Conservation (phyloP, 2,329 filamentous ascomycete genomes). For the Cadophora malorum region DNA sequence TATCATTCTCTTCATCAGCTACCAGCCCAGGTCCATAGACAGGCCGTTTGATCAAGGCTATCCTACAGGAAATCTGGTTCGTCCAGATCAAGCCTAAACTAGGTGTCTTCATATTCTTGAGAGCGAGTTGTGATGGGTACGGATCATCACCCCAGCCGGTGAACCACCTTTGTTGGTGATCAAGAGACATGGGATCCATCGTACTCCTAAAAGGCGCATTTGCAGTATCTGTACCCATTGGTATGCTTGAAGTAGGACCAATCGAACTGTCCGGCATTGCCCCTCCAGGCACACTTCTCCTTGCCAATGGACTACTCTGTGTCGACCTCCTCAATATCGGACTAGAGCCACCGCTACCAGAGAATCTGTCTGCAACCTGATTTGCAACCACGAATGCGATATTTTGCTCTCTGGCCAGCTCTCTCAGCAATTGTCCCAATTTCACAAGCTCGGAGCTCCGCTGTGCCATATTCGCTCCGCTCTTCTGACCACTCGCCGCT, state of each 20-base stretch:
- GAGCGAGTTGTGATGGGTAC: conserved; percentile 42
- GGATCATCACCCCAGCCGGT: conserved; percentile 89
- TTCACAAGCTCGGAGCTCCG: conserved; percentile 79
- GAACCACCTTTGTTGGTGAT: conserved; percentile 94
- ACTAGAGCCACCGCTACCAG: conserved; percentile 32
- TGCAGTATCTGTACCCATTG: conserved; percentile 13
- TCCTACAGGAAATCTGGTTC: conserved; percentile 82
- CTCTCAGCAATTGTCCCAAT: conserved; percentile 76
- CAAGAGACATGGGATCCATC: conserved; percentile 70
- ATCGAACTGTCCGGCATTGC: conserved; percentile 39
- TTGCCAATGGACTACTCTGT: conserved; percentile 41
- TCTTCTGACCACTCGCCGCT: conserved; percentile 47
- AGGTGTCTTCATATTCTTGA: conserved; percentile 74
- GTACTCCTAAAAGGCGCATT: conserved; percentile 37
- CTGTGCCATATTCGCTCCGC: conserved; percentile 69
- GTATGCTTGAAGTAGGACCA: conserved; percentile 36
- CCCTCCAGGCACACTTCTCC: conserved; percentile 18
- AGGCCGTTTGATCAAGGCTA: conserved; percentile 79
- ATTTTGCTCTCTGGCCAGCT: conserved; percentile 74
- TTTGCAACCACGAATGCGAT: conserved; percentile 92
- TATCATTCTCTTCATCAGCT: conserved; percentile 48
- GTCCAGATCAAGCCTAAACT: conserved; percentile 89
- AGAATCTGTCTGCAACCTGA: conserved; percentile 90
- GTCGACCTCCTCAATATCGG: conserved; percentile 28
- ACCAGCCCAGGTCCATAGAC: conserved; percentile 50